Base-by-base conservation (phyloP, 2,329 filamentous ascomycete genomes). In the Claviceps arundinis region DNA sequence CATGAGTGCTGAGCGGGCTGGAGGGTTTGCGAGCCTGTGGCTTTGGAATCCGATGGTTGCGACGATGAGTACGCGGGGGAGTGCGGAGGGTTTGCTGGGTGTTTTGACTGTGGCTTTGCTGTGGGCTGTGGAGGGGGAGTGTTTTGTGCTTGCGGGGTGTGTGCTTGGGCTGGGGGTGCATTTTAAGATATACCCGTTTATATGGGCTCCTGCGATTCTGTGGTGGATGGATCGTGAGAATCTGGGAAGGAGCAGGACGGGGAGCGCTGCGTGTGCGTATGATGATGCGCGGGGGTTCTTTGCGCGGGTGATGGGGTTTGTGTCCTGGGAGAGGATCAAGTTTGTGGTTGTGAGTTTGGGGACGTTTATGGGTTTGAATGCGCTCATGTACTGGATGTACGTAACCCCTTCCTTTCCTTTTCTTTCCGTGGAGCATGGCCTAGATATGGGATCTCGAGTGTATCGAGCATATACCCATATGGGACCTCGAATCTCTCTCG, bases 131-230 rank as follows among this genome's bases (percentile, higher is more conserved):
- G 70, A 89, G 56, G 73, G 77, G 50, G 75, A 74, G 49, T 73
- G 73, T n/a, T 70, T 85, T 17, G 62, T 68, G 1, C 64, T 94
- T 8, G 85, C 89, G 0, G 91, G 87, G 0, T 57, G 82, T 2
- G 66, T 97, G 34, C 73, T 98, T 2, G 93, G 93, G 0, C 69
- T 95, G 30, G 81, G 81, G 1, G 90, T 97, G 26, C 93, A 98
- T 69, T 94, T 98, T 71, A 98, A 98, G 75, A 97, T 98, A 55
- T 98, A 98, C 62, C 93, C 93, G 0, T 95, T 97, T 67, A 88
- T 98, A 55, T 98, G 98, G 67, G 91, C 87, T 2, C 80, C 84
- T 0, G 82, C 85, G 3, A 83, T 93, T 43, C 67, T 89, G 5
- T 89, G 85, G 84, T 90, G 84, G 84, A 80, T 91, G 70, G 85